A percentile compares a stretch with the other conserved stretches of the same genome.
phyloP scores from a whole-genome alignment of 805 yeast genomes.

The Myxozyma lipomycoides region DNA sequence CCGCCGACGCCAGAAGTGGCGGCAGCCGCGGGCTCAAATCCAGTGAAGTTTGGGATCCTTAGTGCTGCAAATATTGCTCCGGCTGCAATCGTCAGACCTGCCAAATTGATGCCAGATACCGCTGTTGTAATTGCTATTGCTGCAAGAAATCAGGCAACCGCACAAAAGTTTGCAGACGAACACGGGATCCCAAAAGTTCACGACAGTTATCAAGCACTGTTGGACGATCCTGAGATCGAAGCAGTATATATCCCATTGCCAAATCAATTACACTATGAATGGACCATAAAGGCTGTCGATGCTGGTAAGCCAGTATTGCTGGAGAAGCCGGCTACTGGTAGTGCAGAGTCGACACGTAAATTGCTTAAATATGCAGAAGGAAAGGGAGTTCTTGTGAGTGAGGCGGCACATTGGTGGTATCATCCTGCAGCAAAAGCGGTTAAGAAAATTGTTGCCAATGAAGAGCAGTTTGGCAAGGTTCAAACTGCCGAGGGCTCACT shows the following conservation, averaged over 20 bases:
- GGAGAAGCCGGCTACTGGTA: slow-evolving; percentile 22
- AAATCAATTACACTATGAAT: slow-evolving; percentile 25
- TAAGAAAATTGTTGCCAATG: slow-evolving; percentile 11
- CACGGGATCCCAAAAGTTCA: slow-evolving; percentile 10
- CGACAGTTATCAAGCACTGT: slow-evolving; percentile 16
- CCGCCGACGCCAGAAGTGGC: neutral
- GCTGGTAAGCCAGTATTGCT: slow-evolving; percentile 21
- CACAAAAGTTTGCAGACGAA: slow-evolving; percentile 16
- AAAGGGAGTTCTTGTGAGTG: slow-evolving; percentile 15
- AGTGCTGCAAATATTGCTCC: slow-evolving; percentile 27
- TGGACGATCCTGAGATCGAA: slow-evolving; percentile 18
- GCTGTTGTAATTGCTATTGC: slow-evolving; percentile 16
- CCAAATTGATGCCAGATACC: slow-evolving; percentile 17
- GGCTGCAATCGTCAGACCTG: slow-evolving; percentile 17
- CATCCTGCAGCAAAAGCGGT: slow-evolving; percentile 19
- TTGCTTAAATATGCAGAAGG: slow-evolving; percentile 12
- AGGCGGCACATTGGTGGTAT: slow-evolving; percentile 25
- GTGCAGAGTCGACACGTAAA: slow-evolving; percentile 20
- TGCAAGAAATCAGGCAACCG: slow-evolving; percentile 14
- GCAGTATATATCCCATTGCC: slow-evolving; percentile 26
- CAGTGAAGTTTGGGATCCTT: slow-evolving; percentile 19
- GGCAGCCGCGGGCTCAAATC: neutral
- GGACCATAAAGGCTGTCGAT: slow-evolving; percentile 23
- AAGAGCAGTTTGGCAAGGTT: slow-evolving; percentile 20
- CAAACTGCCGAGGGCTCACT: slow-evolving; percentile 10